Conservation (phyloP, 2,329 filamentous ascomycete species). For the Cercospora nicotianae region DNA sequence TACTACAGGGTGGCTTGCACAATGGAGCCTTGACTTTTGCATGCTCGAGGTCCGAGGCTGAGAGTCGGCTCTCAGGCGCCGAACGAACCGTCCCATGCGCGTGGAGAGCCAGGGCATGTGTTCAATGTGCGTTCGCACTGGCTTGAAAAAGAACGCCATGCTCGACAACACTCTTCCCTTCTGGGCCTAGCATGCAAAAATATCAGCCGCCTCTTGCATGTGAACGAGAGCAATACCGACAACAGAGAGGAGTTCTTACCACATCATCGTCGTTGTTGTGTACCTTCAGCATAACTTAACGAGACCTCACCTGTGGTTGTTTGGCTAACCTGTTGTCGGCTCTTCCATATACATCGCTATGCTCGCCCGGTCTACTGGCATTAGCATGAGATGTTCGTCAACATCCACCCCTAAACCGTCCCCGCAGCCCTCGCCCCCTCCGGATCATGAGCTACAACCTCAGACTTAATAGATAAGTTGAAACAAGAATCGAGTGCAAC, state of each 20-base stretch:
- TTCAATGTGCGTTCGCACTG: not conserved
- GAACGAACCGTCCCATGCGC: not conserved
- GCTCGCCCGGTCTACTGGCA: too few species aligned
- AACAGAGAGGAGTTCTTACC: not conserved
- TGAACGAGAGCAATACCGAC: not conserved
- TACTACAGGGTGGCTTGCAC: not conserved
- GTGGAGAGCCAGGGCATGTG: not conserved
- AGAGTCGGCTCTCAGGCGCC: not conserved
- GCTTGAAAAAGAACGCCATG: not conserved
- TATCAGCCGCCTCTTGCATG: not conserved
- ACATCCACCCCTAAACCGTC: not conserved
- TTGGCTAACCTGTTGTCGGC: too few species aligned
- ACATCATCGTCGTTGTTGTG: not conserved
- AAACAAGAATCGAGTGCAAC: too few species aligned
- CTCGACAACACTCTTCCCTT: not conserved
- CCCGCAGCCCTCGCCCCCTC: conserved; percentile 1
- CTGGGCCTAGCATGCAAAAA: not conserved
- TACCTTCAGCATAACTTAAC: not conserved
- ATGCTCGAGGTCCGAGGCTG: not conserved
- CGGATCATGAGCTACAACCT: conserved; percentile 44
- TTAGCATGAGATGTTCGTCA: too few species aligned
- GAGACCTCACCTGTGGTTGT: not conserved
- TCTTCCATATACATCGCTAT: too few species aligned
- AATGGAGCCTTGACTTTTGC: not conserved
- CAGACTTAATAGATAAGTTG: too few species aligned